These are phyloP conservation scores for Rhytidiadelphus loreus DNA, from an alignment of 225 moss, liverwort and hornwort species.

Conservation along the genomic window DNA sequence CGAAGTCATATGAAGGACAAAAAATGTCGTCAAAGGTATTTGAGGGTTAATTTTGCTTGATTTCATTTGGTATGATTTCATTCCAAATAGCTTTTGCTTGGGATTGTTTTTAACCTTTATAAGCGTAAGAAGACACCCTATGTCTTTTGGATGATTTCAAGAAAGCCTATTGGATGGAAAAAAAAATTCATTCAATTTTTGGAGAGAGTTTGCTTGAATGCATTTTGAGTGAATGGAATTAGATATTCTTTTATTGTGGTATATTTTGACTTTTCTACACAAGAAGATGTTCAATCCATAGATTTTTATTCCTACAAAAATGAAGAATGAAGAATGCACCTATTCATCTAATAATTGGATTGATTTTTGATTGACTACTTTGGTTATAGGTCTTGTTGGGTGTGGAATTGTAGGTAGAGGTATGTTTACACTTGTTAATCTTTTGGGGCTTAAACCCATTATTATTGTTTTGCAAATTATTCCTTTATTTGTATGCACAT, in stretches of 20 bases:
- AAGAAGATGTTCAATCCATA: background rate
- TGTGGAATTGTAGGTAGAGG: fast-evolving
- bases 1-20: background rate
- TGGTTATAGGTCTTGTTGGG: background rate
- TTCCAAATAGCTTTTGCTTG: background rate
- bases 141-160: background rate
- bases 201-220: too few species aligned
- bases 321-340: background rate
- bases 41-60: background rate
- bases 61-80: background rate
- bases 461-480: background rate
- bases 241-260: background rate
- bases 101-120: background rate
- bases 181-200: background rate
- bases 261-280: background rate
- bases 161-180: background rate
- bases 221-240: background rate
- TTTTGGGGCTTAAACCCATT: background rate
- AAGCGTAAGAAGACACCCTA: too few species aligned
- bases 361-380: background rate
- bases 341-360: background rate
- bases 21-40: fast-evolving
- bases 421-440: background rate
- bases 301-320: fast-evolving
- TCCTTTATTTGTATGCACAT: too few species aligned